Conservation (phyloP, 129 eudicot species). For the Chrysanthemum lavandulifolium region DNA sequence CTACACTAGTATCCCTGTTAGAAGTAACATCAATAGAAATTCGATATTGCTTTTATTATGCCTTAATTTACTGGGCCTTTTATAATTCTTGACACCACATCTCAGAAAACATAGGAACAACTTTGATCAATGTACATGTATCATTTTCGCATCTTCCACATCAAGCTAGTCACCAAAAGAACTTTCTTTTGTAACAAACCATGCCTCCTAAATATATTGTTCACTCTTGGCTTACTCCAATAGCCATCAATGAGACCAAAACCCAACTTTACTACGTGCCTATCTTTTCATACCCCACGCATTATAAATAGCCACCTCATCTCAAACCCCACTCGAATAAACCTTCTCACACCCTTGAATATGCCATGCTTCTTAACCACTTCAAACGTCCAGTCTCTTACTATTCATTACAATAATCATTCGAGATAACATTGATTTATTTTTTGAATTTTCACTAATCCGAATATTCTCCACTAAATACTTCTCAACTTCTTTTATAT, state of each 20-base stretch:
- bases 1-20: too few species aligned
- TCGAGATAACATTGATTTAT: constrained; percentile 30
- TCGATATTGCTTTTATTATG: too few species aligned
- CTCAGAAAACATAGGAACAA: too few species aligned
- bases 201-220: background rate
- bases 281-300: background rate
- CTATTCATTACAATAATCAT: constrained; percentile 15
- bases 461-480: constrained; percentile 32
- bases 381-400: background rate
- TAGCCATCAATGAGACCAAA: constrained; percentile 5
- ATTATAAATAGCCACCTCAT: background rate
- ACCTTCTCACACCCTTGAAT: constrained; percentile 23
- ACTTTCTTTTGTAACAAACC: background rate
- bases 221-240: constrained; percentile 1
- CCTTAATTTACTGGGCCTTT: too few species aligned
- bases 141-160: too few species aligned
- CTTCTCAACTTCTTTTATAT: constrained; percentile 14
- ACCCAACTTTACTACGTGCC: constrained; percentile 4
- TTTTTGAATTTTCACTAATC: constrained; percentile 6
- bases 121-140: too few species aligned
- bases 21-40: too few species aligned
- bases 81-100: too few species aligned
- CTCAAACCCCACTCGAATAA: background rate
- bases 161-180: background rate
- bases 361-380: constrained; percentile 17